Conservation (phyloP, 306 rosid species). For the Sphenostylis stenocarpa region DNA sequence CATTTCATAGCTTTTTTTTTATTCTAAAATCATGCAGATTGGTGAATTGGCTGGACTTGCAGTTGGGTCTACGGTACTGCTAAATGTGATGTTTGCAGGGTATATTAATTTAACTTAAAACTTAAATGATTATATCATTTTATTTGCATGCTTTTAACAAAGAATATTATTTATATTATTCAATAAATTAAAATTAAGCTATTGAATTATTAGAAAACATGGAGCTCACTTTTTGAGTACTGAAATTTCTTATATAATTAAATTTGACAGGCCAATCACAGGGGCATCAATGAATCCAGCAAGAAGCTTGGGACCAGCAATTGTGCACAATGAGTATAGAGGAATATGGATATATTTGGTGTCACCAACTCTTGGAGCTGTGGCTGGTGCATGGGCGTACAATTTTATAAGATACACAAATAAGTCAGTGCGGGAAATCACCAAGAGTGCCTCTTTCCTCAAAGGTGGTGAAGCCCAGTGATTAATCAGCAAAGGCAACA, state of each 20-base stretch:
- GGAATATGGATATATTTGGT: slow-evolving; percentile 63
- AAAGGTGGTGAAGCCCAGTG: slow-evolving; percentile 21
- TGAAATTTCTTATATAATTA: background rate
- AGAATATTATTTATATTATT: background rate
- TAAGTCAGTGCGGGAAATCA: slow-evolving; percentile 61
- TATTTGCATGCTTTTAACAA: background rate
- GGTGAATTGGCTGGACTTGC: slow-evolving; percentile 93
- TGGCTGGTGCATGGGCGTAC: slow-evolving; percentile 62
- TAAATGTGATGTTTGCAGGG: slow-evolving; percentile 86
- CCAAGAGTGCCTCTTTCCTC: slow-evolving; percentile 57
- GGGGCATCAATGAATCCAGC: slow-evolving; percentile 98
- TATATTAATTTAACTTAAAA: slow-evolving; percentile 36
- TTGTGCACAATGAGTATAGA: slow-evolving; percentile 42
- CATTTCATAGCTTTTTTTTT: background rate
- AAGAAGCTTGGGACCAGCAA: slow-evolving; percentile 83
- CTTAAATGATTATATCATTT: background rate
- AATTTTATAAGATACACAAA: slow-evolving; percentile 56
- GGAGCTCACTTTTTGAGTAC: background rate
- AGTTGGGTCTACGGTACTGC: slow-evolving; percentile 67
- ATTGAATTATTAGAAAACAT: background rate
- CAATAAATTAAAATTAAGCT: background rate
- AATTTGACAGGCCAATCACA: slow-evolving; percentile 61
- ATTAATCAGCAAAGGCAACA: background rate
- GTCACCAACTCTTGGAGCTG: slow-evolving; percentile 62
- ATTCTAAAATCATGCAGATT: slow-evolving; percentile 46